Base-by-base conservation (phyloP, 257 asterid species). In the Avicennia marina region DNA sequence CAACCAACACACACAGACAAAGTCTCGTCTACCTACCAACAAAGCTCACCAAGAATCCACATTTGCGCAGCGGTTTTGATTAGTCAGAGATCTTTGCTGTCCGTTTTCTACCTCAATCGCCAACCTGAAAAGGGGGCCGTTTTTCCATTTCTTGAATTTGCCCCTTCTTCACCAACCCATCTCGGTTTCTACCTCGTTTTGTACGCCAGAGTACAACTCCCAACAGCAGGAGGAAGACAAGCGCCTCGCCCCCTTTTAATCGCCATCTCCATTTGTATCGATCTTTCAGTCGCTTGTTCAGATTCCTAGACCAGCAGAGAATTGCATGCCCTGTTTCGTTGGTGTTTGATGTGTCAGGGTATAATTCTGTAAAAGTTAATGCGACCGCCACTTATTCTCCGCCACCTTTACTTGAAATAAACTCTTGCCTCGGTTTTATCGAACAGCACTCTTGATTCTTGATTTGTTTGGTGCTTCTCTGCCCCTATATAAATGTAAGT, bases 381-480 rank as follows among this genome's bases (percentile, higher is more conserved):
- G 49, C 62, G 26, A 46, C 44, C 19, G 22, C 71, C 67, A 59
- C 60, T 69, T 55, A 64, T 56, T 63, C 64, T 55, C 74, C 69
- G 72, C 29, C 75, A 63, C 44, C 73, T 72, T 66, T 62, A 43
- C 63, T 69, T 66, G 64, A 22, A 45, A 69, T 49, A 58, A 68
- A 58, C 61, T 31, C 61, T 39, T 11, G 29, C 72, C 66, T 71
- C 75, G 81, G 55, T 62, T 63, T 41, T 43, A 63, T 62, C 76
- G 75, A 58, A 6, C 57, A 18, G 21, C 53, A 58, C 56, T 10
- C 38, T 62, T 54, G 44, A 60, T 69, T 58, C 58, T 65, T 55
- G 56, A 36, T 39, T 24, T 53, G 29, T 34, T 31, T 43, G 46
- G 60, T 31, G 45, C 20, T 34, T 26, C 47, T 6, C 17, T 46